Base-by-base conservation (phyloP, 179 eudicot genomes). In the Heliamphora ciliata region DNA sequence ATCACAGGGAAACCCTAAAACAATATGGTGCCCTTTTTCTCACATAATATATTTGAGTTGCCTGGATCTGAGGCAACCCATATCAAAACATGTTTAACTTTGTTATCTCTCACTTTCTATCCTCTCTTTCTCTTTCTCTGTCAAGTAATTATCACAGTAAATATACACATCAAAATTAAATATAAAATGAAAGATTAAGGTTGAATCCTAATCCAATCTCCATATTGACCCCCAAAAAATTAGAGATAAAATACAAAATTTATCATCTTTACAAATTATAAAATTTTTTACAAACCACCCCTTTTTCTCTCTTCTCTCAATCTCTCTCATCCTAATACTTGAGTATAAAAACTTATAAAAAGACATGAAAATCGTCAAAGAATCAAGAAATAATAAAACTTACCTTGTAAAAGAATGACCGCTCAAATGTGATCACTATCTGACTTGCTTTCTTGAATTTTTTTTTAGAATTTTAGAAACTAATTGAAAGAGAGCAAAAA, bases 41-140 rank as follows among this genome's bases (percentile, higher is more conserved):
- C 72, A 82, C 52, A 79, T 31, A 74, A 31, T 31, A 67, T 77
- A 84, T 54, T 77, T 55, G 55, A 81, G 88, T 88, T 71, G 85
- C 92, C 89, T 82, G 89, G 90, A 90, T 88, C 91, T 88, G 87
- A 85, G 88, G 91, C 86, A 90, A 90, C 81, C 64, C 61, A 83
- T 82, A 78, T 79, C 79, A 83, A 83, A 13, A 13, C 11, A 10
- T 59, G 13, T 8, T 13, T 14, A 10, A 10, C 63, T 59, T 8
- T 59, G 3, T 59, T 59, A 4, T 59, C 11, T 59, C 63, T 59
- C 47, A 31, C 71, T 67, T 14, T 67, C 10, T 63, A 3, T 4
- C 3, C 83, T 87, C 77, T 63, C n/a, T 17, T 7, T 17, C 4
- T 47, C 71, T 67, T 7, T 31, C 84, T 18, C 69, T 82, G 59